These are phyloP conservation scores for Myriosclerotinia curreyana DNA, from an alignment of 2,329 filamentous ascomycete species.

Conservation along the genomic window DNA sequence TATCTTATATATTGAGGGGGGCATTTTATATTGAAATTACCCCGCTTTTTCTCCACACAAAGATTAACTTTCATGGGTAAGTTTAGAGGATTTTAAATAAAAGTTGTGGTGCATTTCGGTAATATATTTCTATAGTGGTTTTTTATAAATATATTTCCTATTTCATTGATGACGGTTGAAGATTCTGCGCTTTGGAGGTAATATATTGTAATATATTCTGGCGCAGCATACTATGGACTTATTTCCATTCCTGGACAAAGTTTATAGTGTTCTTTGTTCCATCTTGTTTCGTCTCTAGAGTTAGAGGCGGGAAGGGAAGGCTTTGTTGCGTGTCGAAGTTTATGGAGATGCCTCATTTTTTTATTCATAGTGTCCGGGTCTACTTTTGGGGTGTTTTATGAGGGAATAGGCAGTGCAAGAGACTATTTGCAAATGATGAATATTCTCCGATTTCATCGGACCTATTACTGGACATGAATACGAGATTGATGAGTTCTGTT, in stretches of 20 bases:
- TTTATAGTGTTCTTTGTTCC: background rate
- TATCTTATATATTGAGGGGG: slow-evolving; percentile 10
- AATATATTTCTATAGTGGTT: background rate
- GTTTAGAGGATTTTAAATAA: background rate
- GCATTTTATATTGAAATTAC: slow-evolving; percentile 7
- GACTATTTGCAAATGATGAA: too few species aligned
- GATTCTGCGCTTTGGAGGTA: background rate
- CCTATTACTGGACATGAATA: too few species aligned
- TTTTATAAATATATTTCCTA: background rate
- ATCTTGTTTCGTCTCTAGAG: background rate
- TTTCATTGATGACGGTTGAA: too few species aligned
- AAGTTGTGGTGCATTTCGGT: background rate
- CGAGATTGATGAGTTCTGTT: background rate
- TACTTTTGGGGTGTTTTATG: background rate
- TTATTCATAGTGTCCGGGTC: too few species aligned
- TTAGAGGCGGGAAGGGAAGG: background rate
- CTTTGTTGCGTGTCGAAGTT: slow-evolving; percentile 5
- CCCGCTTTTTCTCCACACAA: slow-evolving; percentile 12
- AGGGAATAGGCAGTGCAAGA: background rate
- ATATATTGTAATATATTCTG: background rate
- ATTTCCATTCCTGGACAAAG: background rate
- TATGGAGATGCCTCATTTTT: background rate
- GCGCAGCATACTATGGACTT: background rate
- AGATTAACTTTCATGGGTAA: slow-evolving; percentile 6
- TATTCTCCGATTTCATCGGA: too few species aligned